Base-by-base conservation (phyloP, 169 alveolate species). In the Eimeria necatrix region DNA sequence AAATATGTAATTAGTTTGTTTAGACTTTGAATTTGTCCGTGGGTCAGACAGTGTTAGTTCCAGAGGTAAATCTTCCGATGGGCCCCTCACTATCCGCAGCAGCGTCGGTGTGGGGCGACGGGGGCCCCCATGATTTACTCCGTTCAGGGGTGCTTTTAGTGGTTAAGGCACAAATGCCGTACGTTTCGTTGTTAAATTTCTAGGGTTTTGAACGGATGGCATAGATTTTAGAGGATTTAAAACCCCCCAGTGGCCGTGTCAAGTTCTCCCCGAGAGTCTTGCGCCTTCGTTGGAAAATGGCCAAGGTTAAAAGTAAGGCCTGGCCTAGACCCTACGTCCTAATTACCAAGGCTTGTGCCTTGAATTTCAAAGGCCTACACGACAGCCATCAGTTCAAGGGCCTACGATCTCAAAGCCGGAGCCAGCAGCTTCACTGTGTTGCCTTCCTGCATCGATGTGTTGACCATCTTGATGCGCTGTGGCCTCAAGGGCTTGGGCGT, bases 301-400 rank as follows among this genome's bases (percentile, higher is more conserved):
- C 91, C 51, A 84, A 84, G 91, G 91, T 59, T 41, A 84, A 84
- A 56, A 84, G 91, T 84, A 10, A 53, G 91, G 18, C n/a, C 16
- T 16, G n/a, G 56, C 46, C 49, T 59, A 41, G 26, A 84, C 76
- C 8, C 80, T 56, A 18, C 52, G 56, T 10, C 73, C 20, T 22
- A 32, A 41, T 32, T 32, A 2, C 41, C 41, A 32, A 32, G 41
- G 2, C 41, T 32, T 32, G 41, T 32, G 41, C 41, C 41, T 32
- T 32, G 41, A 32, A 2, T 0, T 32, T 32, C 41, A 32, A 32
- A 32, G 41, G 41, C 41, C 2, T 32, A 32, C 41, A 32, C 41
- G 3, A 32, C 41, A 2, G 41, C 41, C 41, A 32, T 32, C 41
- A 32, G 41, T 32, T 0, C 41, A 32, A 32, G 41, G 41, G 2